These are phyloP conservation scores for Solanum sejunctum DNA, from an alignment of 257 asterid species.

Conservation along the genomic window DNA sequence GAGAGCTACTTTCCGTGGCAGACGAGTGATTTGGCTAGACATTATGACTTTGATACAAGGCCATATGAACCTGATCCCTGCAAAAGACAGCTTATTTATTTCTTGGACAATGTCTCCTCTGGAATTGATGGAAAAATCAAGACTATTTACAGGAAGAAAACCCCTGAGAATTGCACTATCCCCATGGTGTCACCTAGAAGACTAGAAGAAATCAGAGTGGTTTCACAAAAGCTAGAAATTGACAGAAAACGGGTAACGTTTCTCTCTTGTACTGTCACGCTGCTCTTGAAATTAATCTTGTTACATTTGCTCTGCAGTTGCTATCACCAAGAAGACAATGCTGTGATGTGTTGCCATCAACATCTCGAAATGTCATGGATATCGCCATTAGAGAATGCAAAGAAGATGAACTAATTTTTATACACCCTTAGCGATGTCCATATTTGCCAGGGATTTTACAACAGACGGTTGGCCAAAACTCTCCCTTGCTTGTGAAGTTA, in stretches of 20 bases:
- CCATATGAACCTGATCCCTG: constrained; percentile 42
- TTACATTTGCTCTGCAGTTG: not conserved
- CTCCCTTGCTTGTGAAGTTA: not conserved
- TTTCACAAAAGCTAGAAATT: constrained; percentile 10
- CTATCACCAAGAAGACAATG: not conserved
- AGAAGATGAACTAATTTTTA: not conserved
- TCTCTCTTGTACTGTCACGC: no score
- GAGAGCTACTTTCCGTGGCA: constrained; percentile 65
- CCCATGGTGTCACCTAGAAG: constrained; percentile 12
- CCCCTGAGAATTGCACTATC: constrained; percentile 28
- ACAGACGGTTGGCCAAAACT: not conserved
- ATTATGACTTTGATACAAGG: constrained; percentile 48
- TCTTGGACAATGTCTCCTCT: constrained; percentile 18
- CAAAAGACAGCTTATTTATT: constrained; percentile 46
- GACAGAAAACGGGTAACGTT: constrained; percentile 37
- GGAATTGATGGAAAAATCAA: constrained; percentile 17
- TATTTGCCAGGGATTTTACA: no score
- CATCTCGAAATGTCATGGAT: not conserved
- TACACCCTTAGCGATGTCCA: not conserved
- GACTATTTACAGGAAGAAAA: constrained; percentile 29
- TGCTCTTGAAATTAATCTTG: not conserved
- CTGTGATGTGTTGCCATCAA: not conserved
- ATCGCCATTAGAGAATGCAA: not conserved
- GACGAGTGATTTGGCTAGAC: constrained; percentile 43
- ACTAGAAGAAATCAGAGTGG: constrained; percentile 30